phyloP scores from a whole-genome alignment of 768 basidiomycete genomes.

The Suillus lakei region DNA sequence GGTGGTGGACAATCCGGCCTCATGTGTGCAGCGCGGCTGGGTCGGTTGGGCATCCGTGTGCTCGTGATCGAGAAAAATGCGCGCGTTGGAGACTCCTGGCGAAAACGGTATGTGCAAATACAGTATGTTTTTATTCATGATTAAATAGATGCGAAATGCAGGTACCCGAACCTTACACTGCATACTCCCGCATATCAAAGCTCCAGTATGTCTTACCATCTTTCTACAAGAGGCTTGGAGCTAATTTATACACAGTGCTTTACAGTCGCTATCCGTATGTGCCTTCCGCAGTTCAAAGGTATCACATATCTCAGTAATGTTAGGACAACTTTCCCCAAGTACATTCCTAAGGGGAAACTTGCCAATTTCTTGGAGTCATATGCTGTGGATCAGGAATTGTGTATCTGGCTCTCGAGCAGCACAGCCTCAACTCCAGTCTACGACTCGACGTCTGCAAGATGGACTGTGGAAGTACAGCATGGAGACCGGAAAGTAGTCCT shows the following conservation, averaged over 20 bases:
- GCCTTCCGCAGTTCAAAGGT: conserved; percentile 44
- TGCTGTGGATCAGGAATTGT: conserved; percentile 55
- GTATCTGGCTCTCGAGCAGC: conserved; percentile 56
- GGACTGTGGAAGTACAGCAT: not conserved
- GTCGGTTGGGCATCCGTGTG: conserved; percentile 51
- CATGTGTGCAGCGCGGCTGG: conserved; percentile 59
- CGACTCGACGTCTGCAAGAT: not conserved
- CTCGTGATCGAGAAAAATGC: conserved; percentile 57
- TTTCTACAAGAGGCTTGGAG: not conserved
- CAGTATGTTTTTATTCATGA: conserved; percentile 47
- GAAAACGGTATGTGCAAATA: conserved; percentile 52
- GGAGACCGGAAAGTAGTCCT: not conserved
- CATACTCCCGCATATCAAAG: conserved; percentile 55
- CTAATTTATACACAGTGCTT: conserved; percentile 40
- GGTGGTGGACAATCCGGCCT: conserved; percentile 69
- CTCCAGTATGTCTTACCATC: conserved; percentile 39
- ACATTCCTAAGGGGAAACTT: conserved; percentile 37
- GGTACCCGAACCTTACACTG: conserved; percentile 24
- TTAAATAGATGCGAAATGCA: conserved; percentile 15
- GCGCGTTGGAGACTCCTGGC: conserved; percentile 54
- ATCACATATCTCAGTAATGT: not conserved
- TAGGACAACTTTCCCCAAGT: not conserved
- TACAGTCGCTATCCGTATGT: conserved; percentile 50
- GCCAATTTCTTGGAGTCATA: conserved; percentile 65
- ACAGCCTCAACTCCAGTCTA: conserved; percentile 32